A percentile compares a stretch with the other conserved stretches of the same genome.
Evolutionary conservation across 164 flowering plant species (phyloP).

Genomic region (Brasenia schreberi): DNA sequence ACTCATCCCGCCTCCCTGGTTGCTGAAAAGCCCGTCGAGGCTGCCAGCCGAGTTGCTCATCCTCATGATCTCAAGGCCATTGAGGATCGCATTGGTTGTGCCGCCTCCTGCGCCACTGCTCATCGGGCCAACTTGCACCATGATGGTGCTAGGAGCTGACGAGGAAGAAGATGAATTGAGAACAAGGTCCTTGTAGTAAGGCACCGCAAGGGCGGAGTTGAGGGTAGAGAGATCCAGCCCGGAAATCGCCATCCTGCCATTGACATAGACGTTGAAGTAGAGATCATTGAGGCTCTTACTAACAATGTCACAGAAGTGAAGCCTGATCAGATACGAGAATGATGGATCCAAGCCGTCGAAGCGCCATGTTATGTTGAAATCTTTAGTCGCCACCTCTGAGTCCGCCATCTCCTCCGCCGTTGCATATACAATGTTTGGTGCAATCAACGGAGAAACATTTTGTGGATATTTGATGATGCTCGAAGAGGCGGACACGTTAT

Average conservation of each 20-base stretch:
- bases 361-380: conserved; percentile 69
- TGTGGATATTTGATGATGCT: conserved; percentile 26
- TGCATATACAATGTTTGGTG: conserved; percentile 57
- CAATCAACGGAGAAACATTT: conserved; percentile 33
- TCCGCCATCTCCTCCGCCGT: conserved; percentile 55
- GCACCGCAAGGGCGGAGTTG: conserved; percentile 36
- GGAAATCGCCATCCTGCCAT: conserved; percentile 30
- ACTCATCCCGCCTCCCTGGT: conserved; percentile 6
- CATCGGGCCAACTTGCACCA: conserved; percentile 59
- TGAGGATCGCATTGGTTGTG: conserved; percentile 51
- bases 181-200: conserved; percentile 66
- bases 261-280: conserved; percentile 70
- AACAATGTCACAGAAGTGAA: conserved; percentile 86
- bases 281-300: conserved; percentile 48
- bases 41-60: conserved; percentile 62
- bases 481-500: conserved; percentile 28
- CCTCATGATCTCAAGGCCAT: conserved; percentile 81
- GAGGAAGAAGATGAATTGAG: conserved; percentile 30
- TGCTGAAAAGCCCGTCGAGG: conserved; percentile 20
- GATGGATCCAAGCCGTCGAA: conserved; percentile 35
- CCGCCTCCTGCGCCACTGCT: conserved; percentile 11
- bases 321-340: conserved; percentile 46
- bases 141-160: conserved; percentile 24
- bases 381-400: conserved; percentile 15
- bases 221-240: conserved; percentile 55